Evolutionary conservation across 768 basidiomycete species (phyloP).

Genomic region (Termitomyces sp.): DNA sequence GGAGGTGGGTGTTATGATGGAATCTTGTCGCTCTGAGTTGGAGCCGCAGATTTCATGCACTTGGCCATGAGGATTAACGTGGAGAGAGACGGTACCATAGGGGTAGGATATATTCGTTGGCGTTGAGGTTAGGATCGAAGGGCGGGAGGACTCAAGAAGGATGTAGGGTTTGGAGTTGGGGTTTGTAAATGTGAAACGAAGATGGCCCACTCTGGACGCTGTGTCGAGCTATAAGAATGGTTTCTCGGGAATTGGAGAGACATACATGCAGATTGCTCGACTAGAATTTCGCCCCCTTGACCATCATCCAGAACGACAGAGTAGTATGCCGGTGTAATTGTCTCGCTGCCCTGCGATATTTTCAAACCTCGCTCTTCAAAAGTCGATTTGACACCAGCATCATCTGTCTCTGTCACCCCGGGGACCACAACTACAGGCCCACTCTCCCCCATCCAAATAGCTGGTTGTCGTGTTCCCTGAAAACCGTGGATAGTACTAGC

Average conservation of each 20-base stretch:
- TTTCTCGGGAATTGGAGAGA: background rate
- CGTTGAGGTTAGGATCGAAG: constrained; percentile 51
- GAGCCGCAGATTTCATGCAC: constrained; percentile 51
- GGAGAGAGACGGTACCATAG: constrained; percentile 41
- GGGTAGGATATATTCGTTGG: constrained; percentile 46
- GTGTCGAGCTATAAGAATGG: background rate
- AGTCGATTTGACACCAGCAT: constrained; percentile 32
- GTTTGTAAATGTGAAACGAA: constrained; percentile 58
- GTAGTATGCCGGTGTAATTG: constrained; percentile 50
- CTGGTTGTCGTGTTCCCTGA: constrained; percentile 76
- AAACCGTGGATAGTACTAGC: constrained; percentile 58
- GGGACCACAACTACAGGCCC: constrained; percentile 58
- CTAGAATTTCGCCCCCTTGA: constrained; percentile 43
- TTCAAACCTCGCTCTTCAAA: constrained; percentile 57
- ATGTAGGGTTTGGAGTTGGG: constrained; percentile 40
- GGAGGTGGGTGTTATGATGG: constrained; percentile 56
- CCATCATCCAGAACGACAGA: constrained; percentile 49
- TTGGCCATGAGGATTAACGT: constrained; percentile 22
- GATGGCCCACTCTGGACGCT: constrained; percentile 75
- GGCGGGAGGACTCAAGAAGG: constrained; percentile 61
- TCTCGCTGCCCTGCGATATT: constrained; percentile 48
- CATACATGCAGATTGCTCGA: constrained; percentile 61
- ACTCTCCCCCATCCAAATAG: constrained; percentile 87
- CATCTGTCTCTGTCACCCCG: constrained; percentile 31
- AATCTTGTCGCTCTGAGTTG: constrained; percentile 55